Conservation (phyloP, 2,329 filamentous ascomycete species). For the Dothideomycetes sp. region DNA sequence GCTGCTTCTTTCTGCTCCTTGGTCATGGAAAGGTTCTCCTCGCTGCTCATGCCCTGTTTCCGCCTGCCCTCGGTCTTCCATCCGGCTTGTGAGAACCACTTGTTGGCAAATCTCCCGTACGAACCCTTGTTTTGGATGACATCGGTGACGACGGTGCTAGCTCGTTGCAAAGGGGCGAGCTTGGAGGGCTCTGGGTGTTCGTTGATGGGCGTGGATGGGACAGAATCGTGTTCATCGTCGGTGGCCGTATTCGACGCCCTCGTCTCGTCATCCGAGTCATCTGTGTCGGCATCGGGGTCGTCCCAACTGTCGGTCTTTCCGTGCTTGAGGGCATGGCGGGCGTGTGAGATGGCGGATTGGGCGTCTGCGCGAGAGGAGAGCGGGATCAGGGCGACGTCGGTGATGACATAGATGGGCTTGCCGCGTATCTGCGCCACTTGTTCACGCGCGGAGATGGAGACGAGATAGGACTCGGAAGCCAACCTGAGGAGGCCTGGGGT, state of each 20-base stretch:
- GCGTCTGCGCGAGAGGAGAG: conserved; percentile 68
- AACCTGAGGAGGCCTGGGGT: conserved; percentile 68
- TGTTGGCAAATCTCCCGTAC: conserved; percentile 80
- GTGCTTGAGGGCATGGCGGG: conserved; percentile 36
- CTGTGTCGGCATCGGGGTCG: conserved; percentile 20
- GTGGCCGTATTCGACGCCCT: conserved; percentile 21
- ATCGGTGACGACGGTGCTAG: conserved; percentile 72
- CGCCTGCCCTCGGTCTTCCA: conserved; percentile 65
- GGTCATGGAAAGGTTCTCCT: conserved; percentile 26
- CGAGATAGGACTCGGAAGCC: conserved; percentile 68
- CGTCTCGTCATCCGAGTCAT: conserved; percentile 15
- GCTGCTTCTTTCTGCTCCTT: conserved; percentile 23
- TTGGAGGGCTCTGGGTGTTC: conserved; percentile 15
- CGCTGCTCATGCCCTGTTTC: conserved; percentile 54
- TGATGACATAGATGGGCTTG: conserved; percentile 74
- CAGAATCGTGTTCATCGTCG: conserved; percentile 17
- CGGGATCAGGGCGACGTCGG: conserved; percentile 83
- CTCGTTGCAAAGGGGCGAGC: conserved; percentile 20
- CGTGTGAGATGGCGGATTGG: conserved; percentile 56
- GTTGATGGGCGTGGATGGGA: conserved; percentile 3
- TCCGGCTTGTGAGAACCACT: conserved; percentile 81
- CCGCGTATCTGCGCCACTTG: conserved; percentile 82
- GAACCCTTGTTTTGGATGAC: conserved; percentile 73
- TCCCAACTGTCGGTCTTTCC: conserved; percentile 16
- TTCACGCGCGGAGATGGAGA: conserved; percentile 75